These are phyloP conservation scores for Russula griseocarnosa DNA, from an alignment of 768 basidiomycete species.

Conservation along the genomic window DNA sequence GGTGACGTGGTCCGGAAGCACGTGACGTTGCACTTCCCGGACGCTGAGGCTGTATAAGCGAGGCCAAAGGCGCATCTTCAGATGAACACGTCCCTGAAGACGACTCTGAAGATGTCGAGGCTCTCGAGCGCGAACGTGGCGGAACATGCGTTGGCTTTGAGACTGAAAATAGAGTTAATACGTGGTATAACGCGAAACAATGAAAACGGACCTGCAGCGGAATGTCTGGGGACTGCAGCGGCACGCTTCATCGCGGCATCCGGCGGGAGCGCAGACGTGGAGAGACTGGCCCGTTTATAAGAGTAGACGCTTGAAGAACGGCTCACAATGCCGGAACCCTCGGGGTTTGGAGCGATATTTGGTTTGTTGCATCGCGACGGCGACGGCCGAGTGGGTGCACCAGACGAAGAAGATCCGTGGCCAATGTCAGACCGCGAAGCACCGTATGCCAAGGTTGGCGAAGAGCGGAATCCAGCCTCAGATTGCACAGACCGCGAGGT, in stretches of 20 bases:
- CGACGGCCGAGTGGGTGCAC: background rate
- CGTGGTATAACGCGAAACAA: background rate
- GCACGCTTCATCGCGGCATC: slow-evolving; percentile 51
- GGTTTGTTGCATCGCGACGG: background rate
- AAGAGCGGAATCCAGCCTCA: slow-evolving; percentile 32
- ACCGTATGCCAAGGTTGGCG: slow-evolving; percentile 1
- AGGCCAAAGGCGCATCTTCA: slow-evolving; percentile 62
- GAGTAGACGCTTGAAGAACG: slow-evolving; percentile 28
- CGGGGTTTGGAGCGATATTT: background rate
- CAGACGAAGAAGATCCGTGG: slow-evolving; percentile 18
- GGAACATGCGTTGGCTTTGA: slow-evolving; percentile 1
- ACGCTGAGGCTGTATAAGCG: slow-evolving; percentile 55
- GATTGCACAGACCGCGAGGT: slow-evolving; percentile 29
- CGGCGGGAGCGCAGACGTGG: slow-evolving; percentile 55
- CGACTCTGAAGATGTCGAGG: slow-evolving; percentile 31
- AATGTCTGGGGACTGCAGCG: slow-evolving; percentile 33
- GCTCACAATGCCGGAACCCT: slow-evolving; percentile 5
- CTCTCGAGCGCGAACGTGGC: slow-evolving; percentile 28
- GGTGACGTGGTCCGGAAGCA: slow-evolving; percentile 33
- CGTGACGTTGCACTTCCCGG: slow-evolving; percentile 55
- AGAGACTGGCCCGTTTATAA: slow-evolving; percentile 50
- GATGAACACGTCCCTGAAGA: slow-evolving; percentile 40
- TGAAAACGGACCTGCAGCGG: slow-evolving; percentile 12
- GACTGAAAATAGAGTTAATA: background rate
- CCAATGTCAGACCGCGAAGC: slow-evolving; percentile 17